phyloP scores from a whole-genome alignment of 1,284 basidiomycete species.

The Austroboletus niveus region DNA sequence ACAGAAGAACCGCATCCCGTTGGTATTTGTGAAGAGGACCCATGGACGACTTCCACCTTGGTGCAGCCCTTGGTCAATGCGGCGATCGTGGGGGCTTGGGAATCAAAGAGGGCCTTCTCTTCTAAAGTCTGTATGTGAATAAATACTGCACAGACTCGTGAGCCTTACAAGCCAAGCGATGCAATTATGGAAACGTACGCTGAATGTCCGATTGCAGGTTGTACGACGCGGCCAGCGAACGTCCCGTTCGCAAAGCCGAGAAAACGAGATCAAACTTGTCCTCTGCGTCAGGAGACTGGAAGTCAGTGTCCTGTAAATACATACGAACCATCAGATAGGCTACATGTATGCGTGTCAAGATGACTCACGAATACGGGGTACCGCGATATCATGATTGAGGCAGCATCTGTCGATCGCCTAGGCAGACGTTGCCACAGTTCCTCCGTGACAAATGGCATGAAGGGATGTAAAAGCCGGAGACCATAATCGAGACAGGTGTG shows the following conservation, averaged over 20 bases:
- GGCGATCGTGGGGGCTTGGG: constrained; percentile 74
- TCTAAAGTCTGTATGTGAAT: constrained; percentile 69
- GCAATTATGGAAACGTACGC: constrained; percentile 43
- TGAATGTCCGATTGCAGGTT: constrained; percentile 88
- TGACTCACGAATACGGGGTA: constrained; percentile 78
- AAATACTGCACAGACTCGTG: constrained; percentile 57
- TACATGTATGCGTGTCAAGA: not conserved
- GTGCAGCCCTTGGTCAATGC: constrained; percentile 91
- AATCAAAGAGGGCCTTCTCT: constrained; percentile 65
- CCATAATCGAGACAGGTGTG: constrained; percentile 95
- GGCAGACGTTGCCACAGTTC: constrained; percentile 98
- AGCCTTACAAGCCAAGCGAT: not conserved
- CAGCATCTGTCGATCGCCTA: constrained; percentile 75
- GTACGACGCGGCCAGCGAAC: constrained; percentile 90
- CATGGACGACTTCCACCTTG: constrained; percentile 58
- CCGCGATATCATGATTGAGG: constrained; percentile 86
- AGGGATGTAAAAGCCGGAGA: constrained; percentile 89
- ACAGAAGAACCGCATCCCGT: constrained; percentile 86
- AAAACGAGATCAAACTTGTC: constrained; percentile 89
- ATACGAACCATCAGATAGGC: not conserved
- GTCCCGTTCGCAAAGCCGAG: constrained; percentile 72
- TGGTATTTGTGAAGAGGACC: constrained; percentile 65
- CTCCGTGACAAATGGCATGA: constrained; percentile 99
- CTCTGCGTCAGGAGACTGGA: constrained; percentile 74
- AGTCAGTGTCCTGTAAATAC: constrained; percentile 52